Base-by-base conservation (phyloP, 352 stramenopile species). In the Globisporangium mamillatum region DNA sequence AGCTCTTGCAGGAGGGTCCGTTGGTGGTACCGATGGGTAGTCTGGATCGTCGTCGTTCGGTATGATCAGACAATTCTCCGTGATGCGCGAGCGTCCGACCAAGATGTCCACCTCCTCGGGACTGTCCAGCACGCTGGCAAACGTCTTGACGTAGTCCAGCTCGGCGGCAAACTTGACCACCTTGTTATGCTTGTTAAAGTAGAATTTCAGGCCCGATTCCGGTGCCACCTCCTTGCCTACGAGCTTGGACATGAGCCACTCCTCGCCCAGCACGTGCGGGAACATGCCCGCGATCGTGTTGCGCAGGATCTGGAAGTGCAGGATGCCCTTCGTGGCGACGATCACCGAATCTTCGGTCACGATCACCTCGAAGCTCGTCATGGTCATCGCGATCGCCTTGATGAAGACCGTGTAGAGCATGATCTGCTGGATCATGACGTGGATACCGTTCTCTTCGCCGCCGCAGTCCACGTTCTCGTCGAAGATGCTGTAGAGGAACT, bases 281-380 rank as follows among this genome's bases (percentile, higher is more conserved):
- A 85, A 84, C 36, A 88, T 67, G 14, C 68, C 75, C 8, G 71
- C 67, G 54, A 87, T 80, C 24, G 79, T 85, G 50, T 76, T 79
- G 22, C 71, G 61, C 9, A 88, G 64, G 38, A 88, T 78, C 64
- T 84, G 75, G 53, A 88, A 82, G 34, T 64, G 68, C 53, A 81
- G 52, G 7, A 59, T 60, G 5, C 73, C 75, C 12, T 59, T 73
- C 48, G 77, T 74, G 3, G 56, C 66, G 29, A 87, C 74, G 3
- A 82, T 29, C 54, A 87, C 77, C 7, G 63, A 50, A 60, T 82
- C 75, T 18, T 82, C 75, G 0, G 59, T 65, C 46, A 66, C 25
- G 4, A 83, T 54, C 10, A 84, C 80, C 12, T 83, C 69, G 59
- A 75, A 79, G 16, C 36, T 41, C 34, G 67, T 60, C 50, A 84